These are phyloP conservation scores for Fusarium brachygibbosum DNA, from an alignment of 2,329 filamentous ascomycete genomes.

Conservation along the genomic window DNA sequence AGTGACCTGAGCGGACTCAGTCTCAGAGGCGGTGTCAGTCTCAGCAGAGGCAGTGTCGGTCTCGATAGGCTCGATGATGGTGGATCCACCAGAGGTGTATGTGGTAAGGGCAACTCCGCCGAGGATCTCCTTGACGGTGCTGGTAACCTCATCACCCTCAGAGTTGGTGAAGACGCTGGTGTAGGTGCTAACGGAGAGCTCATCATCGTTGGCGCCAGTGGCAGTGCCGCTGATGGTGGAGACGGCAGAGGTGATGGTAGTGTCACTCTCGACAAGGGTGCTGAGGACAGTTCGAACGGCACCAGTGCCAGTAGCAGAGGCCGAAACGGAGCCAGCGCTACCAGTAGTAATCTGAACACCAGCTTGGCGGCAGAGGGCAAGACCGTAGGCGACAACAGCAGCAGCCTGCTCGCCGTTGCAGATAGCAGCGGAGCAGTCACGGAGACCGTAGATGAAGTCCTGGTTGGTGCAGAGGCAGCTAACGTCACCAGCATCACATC, in stretches of 20 bases:
- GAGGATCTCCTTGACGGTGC: conserved; percentile 36
- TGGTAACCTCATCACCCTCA: conserved; percentile 38
- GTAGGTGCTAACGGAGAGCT: conserved; percentile 48
- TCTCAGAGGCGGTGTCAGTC: conserved; percentile 6
- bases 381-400: conserved; percentile 57
- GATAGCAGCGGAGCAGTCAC: conserved; percentile 63
- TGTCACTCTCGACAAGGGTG: conserved; percentile 54
- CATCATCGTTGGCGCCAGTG: conserved; percentile 35
- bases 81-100: conserved; percentile 39
- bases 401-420: conserved; percentile 56
- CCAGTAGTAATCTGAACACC: conserved; percentile 55
- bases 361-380: conserved; percentile 56
- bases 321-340: conserved; percentile 40
- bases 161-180: conserved; percentile 49
- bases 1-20: conserved; percentile 27
- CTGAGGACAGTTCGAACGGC: conserved; percentile 56
- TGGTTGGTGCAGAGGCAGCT: conserved; percentile 63
- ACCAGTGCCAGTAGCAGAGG: conserved; percentile 37
- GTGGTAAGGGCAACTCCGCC: conserved; percentile 39
- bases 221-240: conserved; percentile 52
- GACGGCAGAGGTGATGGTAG: conserved; percentile 54
- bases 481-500: conserved; percentile 59
- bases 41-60: conserved; percentile 16
- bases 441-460: conserved; percentile 64
- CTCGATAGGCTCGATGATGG: conserved; percentile 40